Conservation (phyloP, 129 eudicot genomes). For the Saussurea involucrata region DNA sequence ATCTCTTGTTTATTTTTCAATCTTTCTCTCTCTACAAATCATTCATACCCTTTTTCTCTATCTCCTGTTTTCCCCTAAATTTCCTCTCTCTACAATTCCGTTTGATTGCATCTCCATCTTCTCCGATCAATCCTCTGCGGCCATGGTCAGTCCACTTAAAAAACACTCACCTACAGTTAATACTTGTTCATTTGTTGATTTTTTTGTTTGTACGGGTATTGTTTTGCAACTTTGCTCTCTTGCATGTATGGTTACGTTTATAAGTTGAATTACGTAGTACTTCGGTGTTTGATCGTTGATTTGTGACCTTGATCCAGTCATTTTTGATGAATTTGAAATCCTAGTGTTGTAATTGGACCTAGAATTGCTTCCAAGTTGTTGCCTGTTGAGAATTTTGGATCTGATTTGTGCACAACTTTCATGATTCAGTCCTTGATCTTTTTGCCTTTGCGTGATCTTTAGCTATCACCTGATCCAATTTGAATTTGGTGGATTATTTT, state of each 20-base stretch:
- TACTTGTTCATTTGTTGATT: not conserved
- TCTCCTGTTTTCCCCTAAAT: slow-evolving; percentile 8
- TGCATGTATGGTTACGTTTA: not conserved
- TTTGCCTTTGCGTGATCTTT: not conserved
- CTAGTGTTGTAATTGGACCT: slow-evolving; percentile 9
- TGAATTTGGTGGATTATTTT: not conserved
- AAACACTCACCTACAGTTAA: not conserved
- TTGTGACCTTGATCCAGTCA: not conserved
- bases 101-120: slow-evolving; percentile 21
- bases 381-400: slow-evolving; percentile 21
- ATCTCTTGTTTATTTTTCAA: not conserved
- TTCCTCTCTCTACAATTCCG: slow-evolving; percentile 13
- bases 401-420: slow-evolving; percentile 7
- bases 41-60: not conserved
- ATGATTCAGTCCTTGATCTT: not conserved
- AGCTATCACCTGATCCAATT: not conserved
- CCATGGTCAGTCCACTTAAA: slow-evolving; percentile 32
- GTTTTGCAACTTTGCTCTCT: not conserved
- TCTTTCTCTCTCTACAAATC: slow-evolving; percentile 13
- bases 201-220: not conserved
- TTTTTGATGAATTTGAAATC: slow-evolving; percentile 14
- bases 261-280: not conserved
- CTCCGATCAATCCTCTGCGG: slow-evolving; percentile 29
- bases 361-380: slow-evolving; percentile 9
- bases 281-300: slow-evolving; percentile 21